phyloP scores from a whole-genome alignment of 2,329 filamentous ascomycete genomes.

The Ustulina deusta region DNA sequence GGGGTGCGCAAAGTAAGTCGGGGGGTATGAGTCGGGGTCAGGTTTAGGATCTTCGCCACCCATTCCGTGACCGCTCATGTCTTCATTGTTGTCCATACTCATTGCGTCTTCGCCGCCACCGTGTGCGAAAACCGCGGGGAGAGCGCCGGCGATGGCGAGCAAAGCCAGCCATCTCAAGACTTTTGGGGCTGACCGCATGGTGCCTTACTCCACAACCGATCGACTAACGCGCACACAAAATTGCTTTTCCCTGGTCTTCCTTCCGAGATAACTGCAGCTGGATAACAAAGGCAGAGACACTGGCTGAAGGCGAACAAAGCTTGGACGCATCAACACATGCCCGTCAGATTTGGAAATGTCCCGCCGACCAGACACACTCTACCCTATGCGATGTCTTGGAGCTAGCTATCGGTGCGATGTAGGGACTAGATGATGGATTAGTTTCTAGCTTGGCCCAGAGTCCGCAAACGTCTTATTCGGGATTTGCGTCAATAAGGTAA shows the following conservation, averaged over 20 bases:
- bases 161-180: constrained; percentile 47
- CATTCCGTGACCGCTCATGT: constrained; percentile 48
- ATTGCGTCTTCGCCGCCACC: constrained; percentile 49
- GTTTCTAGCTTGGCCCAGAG: background rate
- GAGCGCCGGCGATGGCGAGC: constrained; percentile 48
- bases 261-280: constrained; percentile 7
- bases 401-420: constrained; percentile 8
- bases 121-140: constrained; percentile 52
- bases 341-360: constrained; percentile 4
- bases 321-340: constrained; percentile 28
- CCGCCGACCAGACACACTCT: background rate
- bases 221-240: constrained; percentile 20
- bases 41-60: constrained; percentile 46
- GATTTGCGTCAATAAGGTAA: constrained; percentile 1
- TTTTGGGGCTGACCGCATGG: constrained; percentile 45
- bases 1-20: constrained; percentile 57
- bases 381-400: constrained; percentile 21
- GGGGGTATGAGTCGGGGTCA: constrained; percentile 48
- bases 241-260: background rate
- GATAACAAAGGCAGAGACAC: constrained; percentile 22
- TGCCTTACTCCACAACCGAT: constrained; percentile 14
- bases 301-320: constrained; percentile 20
- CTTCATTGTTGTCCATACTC: constrained; percentile 46
- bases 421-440: background rate
- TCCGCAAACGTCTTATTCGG: background rate